Percentiles rank a stretch among this genome's conserved stretches.
Conservation (phyloP, 2,329 filamentous ascomycete genomes). For the Tolypocladium inflatum region DNA sequence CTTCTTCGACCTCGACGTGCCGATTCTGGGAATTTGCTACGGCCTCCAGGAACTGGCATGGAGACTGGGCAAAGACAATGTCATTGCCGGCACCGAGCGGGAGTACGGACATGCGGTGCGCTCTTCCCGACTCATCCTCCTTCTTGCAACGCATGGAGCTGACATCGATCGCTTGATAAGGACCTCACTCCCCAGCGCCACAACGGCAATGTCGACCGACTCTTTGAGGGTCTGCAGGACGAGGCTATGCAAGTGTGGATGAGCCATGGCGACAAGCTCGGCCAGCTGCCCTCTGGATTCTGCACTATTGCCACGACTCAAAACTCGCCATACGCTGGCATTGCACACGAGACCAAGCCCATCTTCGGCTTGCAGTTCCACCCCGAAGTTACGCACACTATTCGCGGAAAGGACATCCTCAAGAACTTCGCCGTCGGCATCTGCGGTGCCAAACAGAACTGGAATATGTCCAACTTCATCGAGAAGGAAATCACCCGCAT, state of each 20-base stretch:
- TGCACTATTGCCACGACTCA: conserved; percentile 62
- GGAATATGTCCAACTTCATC: conserved; percentile 80
- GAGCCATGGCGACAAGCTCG: conserved; percentile 84
- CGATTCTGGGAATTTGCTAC: conserved; percentile 18
- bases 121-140: neutral
- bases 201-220: conserved; percentile 57
- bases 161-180: neutral
- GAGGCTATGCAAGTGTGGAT: conserved; percentile 54
- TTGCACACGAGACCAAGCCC: conserved; percentile 59
- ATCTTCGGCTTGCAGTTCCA: conserved; percentile 75
- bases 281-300: conserved; percentile 63
- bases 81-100: conserved; percentile 9
- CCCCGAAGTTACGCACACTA: conserved; percentile 56
- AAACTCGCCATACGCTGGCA: conserved; percentile 73
- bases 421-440: conserved; percentile 79
- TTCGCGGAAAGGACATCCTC: conserved; percentile 59
- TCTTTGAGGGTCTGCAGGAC: conserved; percentile 70
- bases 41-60: conserved; percentile 51
- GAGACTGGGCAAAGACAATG: conserved; percentile 25
- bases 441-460: conserved; percentile 66
- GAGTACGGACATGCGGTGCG: conserved; percentile 7
- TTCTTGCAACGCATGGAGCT: neutral
- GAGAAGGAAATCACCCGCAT: conserved; percentile 75
- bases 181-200: conserved; percentile 1
- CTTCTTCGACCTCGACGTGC: conserved; percentile 14